phyloP scores from a whole-genome alignment of 345 rosid species.

The Gossypium raimondii region DNA sequence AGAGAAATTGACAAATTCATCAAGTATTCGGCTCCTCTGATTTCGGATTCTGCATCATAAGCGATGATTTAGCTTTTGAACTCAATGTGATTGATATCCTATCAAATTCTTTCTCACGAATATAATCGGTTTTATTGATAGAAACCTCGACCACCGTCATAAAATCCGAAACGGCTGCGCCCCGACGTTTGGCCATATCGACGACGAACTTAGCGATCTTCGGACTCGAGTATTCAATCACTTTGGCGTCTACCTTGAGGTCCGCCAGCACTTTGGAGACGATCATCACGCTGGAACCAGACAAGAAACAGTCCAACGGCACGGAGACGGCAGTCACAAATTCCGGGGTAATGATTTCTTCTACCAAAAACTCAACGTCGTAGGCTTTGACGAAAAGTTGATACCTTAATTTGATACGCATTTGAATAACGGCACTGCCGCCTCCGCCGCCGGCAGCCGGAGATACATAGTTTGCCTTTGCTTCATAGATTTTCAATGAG shows the following conservation, averaged over 20 bases:
- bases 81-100: neutral
- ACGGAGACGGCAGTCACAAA: neutral
- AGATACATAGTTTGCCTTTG: neutral
- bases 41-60: no score
- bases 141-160: neutral
- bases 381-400: neutral
- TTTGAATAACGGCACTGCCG: neutral
- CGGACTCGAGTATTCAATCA: neutral
- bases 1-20: no score
- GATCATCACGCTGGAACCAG: neutral
- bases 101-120: neutral
- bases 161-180: neutral
- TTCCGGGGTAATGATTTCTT: neutral
- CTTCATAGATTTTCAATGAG: neutral
- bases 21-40: no score
- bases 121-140: neutral
- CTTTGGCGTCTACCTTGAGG: neutral
- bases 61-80: neutral
- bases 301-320: neutral
- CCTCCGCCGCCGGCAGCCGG: neutral
- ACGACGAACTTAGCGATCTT: neutral
- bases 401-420: neutral
- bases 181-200: neutral
- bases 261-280: neutral
- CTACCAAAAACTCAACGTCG: neutral